Percentiles rank a stretch among this genome's conserved stretches.
Conservation (phyloP, 768 basidiomycete genomes). For the Strobilomyces dryophilus region DNA sequence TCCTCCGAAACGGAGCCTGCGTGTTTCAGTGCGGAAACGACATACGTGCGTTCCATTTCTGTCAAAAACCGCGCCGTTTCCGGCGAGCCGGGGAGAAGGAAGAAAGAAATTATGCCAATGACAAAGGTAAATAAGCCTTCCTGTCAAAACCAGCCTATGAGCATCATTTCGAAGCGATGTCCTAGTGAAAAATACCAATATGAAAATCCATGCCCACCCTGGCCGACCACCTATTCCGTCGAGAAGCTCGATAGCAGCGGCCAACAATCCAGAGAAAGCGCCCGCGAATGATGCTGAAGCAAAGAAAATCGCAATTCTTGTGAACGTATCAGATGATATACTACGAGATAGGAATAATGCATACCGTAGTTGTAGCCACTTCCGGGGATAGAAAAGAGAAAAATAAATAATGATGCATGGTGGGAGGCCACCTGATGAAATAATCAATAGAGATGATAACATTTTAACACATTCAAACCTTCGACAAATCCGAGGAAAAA, state of each 20-base stretch:
- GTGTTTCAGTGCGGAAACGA: constrained; percentile 26
- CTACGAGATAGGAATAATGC: not conserved
- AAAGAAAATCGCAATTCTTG: constrained; percentile 37
- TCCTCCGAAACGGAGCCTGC: constrained; percentile 37
- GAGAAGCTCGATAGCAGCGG: constrained; percentile 54
- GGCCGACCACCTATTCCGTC: constrained; percentile 46
- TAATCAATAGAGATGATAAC: constrained; percentile 1
- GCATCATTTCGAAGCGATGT: not conserved
- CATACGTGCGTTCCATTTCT: constrained; percentile 44
- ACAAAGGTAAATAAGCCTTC: constrained; percentile 62
- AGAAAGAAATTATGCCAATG: constrained; percentile 47
- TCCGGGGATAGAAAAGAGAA: constrained; percentile 43
- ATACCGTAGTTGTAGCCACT: constrained; percentile 22
- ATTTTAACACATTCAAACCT: constrained; percentile 34
- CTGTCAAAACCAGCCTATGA: constrained; percentile 11
- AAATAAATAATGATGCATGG: constrained; percentile 55
- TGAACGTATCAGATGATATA: constrained; percentile 1
- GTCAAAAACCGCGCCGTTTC: constrained; percentile 47
- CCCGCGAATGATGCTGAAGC: constrained; percentile 48
- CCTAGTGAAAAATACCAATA: constrained; percentile 33
- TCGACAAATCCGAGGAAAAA: constrained; percentile 56
- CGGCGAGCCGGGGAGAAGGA: constrained; percentile 23
- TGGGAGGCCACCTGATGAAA: constrained; percentile 46
- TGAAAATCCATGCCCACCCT: constrained; percentile 61
- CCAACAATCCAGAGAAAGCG: constrained; percentile 61